These are phyloP conservation scores for Funneliformis geosporum DNA, from an alignment of 192 early-diverging fungal species.

Conservation along the genomic window DNA sequence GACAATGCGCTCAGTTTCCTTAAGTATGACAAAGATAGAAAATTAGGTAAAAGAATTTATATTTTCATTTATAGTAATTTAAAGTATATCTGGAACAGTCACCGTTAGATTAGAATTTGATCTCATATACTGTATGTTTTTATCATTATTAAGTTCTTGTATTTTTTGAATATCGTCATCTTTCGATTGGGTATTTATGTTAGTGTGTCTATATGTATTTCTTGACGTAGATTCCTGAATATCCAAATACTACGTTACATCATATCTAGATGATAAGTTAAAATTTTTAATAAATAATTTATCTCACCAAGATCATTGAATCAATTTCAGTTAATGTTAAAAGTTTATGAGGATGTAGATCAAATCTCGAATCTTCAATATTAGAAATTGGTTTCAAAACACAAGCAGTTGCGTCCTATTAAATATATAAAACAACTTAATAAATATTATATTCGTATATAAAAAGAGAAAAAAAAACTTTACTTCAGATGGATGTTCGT, in stretches of 20 bases:
- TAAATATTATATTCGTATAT: no score
- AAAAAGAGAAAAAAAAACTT: not conserved
- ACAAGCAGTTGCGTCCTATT: no score
- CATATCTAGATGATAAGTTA: not conserved
- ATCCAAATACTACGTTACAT: not conserved
- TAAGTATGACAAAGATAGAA: not conserved
- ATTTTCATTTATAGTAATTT: not conserved
- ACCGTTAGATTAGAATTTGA: not conserved
- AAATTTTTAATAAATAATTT: not conserved
- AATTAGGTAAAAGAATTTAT: no score
- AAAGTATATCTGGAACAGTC: not conserved
- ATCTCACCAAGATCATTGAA: not conserved
- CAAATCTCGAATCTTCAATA: not conserved
- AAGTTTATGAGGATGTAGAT: not conserved
- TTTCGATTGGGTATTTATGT: not conserved
- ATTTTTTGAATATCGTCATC: not conserved
- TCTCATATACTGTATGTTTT: no score
- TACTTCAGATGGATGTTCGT: not conserved
- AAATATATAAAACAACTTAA: no score
- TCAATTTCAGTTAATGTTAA: not conserved
- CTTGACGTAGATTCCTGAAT: not conserved
- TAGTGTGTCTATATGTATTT: not conserved
- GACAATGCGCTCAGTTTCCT: not conserved
- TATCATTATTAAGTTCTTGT: not conserved
- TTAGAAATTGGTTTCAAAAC: no score